Evolutionary conservation across 768 basidiomycete species (phyloP).

Genomic region (Clavaria fumosa): DNA sequence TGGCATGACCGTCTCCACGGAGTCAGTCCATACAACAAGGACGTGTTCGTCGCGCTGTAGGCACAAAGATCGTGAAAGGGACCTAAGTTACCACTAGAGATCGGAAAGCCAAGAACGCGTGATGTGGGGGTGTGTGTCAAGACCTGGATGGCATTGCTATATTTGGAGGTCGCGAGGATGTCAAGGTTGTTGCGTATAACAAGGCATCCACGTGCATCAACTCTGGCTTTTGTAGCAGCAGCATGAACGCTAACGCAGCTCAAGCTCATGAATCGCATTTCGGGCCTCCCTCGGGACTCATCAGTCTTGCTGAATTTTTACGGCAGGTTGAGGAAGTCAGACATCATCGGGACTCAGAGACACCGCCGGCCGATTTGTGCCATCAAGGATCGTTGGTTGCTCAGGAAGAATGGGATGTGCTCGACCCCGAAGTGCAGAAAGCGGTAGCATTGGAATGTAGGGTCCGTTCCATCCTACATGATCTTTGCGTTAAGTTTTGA

Average conservation of each 20-base stretch:
- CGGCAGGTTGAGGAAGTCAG: constrained; percentile 4
- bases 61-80: too few relatives aligned
- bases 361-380: too few relatives aligned
- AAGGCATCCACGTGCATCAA: too few relatives aligned
- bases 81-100: too few relatives aligned
- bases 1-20: constrained; percentile 65
- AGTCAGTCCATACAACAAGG: constrained; percentile 74
- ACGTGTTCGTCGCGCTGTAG: constrained; percentile 67
- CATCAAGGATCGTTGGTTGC: too few relatives aligned
- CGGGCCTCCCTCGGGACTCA: constrained; percentile 45
- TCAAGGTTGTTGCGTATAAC: too few relatives aligned
- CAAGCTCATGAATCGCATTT: constrained; percentile 35
- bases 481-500: neutral
- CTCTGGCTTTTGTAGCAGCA: too few relatives aligned
- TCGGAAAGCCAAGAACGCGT: too few relatives aligned
- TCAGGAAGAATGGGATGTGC: constrained; percentile 1
- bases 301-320: constrained; percentile 22
- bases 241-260: constrained; percentile 12
- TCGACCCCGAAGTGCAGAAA: constrained; percentile 15
- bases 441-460: constrained; percentile 29
- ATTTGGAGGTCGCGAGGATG: too few relatives aligned
- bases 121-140: too few relatives aligned
- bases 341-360: too few relatives aligned
- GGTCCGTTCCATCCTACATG: constrained; percentile 9
- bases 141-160: too few relatives aligned